Conservation (phyloP, 2,329 filamentous ascomycete species). For the Xylaria arbuscula region DNA sequence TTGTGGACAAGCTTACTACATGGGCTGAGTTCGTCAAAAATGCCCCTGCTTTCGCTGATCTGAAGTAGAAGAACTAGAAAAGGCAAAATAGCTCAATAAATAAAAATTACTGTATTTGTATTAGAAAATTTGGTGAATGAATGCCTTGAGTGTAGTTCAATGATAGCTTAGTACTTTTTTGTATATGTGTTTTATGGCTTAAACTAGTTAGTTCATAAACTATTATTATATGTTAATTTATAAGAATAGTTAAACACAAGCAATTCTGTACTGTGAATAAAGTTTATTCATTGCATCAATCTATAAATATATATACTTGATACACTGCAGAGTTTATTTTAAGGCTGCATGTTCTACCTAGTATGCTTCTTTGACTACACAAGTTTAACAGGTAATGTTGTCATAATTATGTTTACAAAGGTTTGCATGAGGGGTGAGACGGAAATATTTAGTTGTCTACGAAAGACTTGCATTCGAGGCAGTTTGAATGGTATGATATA, state of each 20-base stretch:
- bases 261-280: too few species aligned
- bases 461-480: too few species aligned
- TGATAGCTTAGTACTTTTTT: background rate
- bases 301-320: too few species aligned
- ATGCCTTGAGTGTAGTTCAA: background rate
- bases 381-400: background rate
- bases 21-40: conserved; percentile 55
- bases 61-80: conserved; percentile 49
- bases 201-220: background rate
- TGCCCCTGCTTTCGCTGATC: conserved; percentile 50
- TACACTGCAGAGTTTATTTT: background rate
- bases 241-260: too few species aligned
- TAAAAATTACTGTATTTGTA: background rate
- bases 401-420: background rate
- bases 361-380: background rate
- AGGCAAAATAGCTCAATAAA: background rate
- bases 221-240: too few species aligned
- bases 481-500: too few species aligned
- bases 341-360: background rate
- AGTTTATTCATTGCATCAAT: too few species aligned
- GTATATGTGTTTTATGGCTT: background rate
- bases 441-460: background rate
- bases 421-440: background rate
- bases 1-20: conserved; percentile 55
- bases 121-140: background rate